phyloP scores from a whole-genome alignment of 768 basidiomycete genomes.

The Naganishia vishniacii region DNA sequence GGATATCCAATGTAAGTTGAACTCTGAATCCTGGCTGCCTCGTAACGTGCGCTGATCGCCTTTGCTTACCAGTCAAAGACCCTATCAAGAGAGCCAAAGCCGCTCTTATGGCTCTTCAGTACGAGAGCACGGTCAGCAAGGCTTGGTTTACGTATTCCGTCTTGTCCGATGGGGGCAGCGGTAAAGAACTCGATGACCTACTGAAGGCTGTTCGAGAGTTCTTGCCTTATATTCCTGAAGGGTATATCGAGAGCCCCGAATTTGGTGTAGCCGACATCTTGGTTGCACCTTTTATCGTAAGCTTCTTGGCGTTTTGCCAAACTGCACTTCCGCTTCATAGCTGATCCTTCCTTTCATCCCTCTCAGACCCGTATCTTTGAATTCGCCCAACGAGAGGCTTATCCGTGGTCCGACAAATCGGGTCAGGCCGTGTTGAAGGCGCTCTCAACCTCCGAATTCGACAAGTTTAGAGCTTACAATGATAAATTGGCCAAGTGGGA shows the following conservation, averaged over 20 bases:
- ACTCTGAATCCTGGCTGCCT: slow-evolving; percentile 44
- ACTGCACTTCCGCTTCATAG: background rate
- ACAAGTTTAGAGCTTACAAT: slow-evolving; percentile 55
- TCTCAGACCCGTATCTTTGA: slow-evolving; percentile 24
- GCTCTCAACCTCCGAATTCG: slow-evolving; percentile 54
- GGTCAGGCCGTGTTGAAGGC: slow-evolving; percentile 53
- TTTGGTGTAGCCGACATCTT: slow-evolving; percentile 65
- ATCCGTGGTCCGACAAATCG: slow-evolving; percentile 53
- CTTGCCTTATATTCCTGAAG: slow-evolving; percentile 54
- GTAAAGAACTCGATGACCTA: slow-evolving; percentile 51
- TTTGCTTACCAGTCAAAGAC: slow-evolving; percentile 40
- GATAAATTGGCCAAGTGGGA: slow-evolving; percentile 54
- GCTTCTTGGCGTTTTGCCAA: slow-evolving; percentile 32
- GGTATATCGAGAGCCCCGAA: slow-evolving; percentile 48
- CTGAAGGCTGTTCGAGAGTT: slow-evolving; percentile 54
- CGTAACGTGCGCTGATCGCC: background rate
- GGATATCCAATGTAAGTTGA: slow-evolving; percentile 48
- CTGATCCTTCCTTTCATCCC: background rate
- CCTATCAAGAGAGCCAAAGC: slow-evolving; percentile 58
- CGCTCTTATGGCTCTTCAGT: slow-evolving; percentile 56
- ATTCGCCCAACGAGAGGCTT: slow-evolving; percentile 51
- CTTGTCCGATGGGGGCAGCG: slow-evolving; percentile 49
- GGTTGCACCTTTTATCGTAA: slow-evolving; percentile 60
- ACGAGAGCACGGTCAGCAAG: slow-evolving; percentile 54
- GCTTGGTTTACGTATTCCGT: slow-evolving; percentile 49